A percentile compares a stretch with the other conserved stretches of the same genome.
These are phyloP conservation scores for Tylopilus plumbeoviolaceoides DNA, from an alignment of 768 basidiomycete species.

Conservation along the genomic window DNA sequence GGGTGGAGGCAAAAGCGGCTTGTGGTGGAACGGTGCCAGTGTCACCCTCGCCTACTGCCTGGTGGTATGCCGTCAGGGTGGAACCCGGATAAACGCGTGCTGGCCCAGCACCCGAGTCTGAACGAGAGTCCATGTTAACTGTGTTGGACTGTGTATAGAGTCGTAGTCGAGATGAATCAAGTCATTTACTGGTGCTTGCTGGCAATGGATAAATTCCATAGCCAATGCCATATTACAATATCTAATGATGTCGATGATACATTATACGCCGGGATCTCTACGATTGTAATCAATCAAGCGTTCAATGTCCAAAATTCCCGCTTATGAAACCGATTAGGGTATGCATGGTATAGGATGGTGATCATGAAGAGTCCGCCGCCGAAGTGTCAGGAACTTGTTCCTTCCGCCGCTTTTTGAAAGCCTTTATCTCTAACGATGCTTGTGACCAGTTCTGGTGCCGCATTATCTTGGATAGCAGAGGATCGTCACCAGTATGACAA, in stretches of 20 bases:
- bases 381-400: neutral
- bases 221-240: neutral
- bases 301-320: constrained; percentile 10
- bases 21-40: neutral
- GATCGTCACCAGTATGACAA: constrained; percentile 48
- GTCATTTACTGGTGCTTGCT: neutral
- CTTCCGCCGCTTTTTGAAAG: constrained; percentile 3
- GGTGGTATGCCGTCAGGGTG: constrained; percentile 11
- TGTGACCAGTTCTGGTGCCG: constrained; percentile 16
- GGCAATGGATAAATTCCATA: neutral
- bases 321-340: neutral
- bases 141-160: neutral
- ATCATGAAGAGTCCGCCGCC: constrained; percentile 4
- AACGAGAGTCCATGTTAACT: constrained; percentile 19
- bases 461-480: constrained; percentile 32
- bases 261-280: constrained; percentile 7
- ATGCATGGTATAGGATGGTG: constrained; percentile 1
- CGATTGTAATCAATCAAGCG: constrained; percentile 12
- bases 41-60: constrained; percentile 10
- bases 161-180: neutral
- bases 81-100: constrained; percentile 13
- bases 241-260: constrained; percentile 3
- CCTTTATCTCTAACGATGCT: constrained; percentile 7
- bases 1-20: constrained; percentile 6
- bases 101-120: constrained; percentile 2